A percentile compares a stretch with the other conserved stretches of the same genome.
Evolutionary conservation across 1,284 basidiomycete species (phyloP).

Genomic region (Sphaerobolus stellatus): DNA sequence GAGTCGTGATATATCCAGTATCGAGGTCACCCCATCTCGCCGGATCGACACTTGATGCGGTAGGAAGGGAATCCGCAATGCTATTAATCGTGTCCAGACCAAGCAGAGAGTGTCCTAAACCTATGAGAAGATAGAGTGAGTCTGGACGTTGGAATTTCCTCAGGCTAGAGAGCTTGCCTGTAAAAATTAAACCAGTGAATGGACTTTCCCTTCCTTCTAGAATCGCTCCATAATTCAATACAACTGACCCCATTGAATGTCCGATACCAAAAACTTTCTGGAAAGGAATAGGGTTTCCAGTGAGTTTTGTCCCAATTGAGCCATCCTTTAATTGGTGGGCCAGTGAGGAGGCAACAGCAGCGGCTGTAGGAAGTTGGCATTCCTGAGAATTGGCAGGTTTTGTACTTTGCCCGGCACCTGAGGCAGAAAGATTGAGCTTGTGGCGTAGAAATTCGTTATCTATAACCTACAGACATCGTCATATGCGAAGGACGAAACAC

Average conservation of each 20-base stretch:
- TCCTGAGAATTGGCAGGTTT: slow-evolving; percentile 1
- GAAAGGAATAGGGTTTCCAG: slow-evolving; percentile 1
- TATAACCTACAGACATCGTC: slow-evolving; percentile 8
- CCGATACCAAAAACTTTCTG: slow-evolving; percentile 4
- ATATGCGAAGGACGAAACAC: slow-evolving; percentile 10
- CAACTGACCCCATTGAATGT: slow-evolving; percentile 6
- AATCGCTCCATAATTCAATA: slow-evolving; percentile 6
- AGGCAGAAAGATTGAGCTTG: too few species aligned
- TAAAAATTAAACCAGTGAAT: slow-evolving; percentile 5
- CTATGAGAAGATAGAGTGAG: too few species aligned
- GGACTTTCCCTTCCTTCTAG: background rate
- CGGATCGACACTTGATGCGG: background rate
- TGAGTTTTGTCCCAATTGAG: background rate
- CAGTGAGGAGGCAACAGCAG: slow-evolving; percentile 1
- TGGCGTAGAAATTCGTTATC: too few species aligned
- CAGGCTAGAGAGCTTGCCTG: background rate
- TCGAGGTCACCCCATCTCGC: slow-evolving; percentile 1
- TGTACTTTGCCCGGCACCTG: slow-evolving; percentile 1
- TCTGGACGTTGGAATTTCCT: too few species aligned
- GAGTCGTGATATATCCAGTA: slow-evolving; percentile 7
- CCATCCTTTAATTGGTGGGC: slow-evolving; percentile 4
- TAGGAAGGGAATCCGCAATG: background rate
- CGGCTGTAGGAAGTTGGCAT: slow-evolving; percentile 5
- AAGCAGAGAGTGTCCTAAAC: background rate
- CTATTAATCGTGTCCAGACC: background rate